Conservation (phyloP, 2,329 filamentous ascomycete genomes). For the Hirsutella minnesotensis region DNA sequence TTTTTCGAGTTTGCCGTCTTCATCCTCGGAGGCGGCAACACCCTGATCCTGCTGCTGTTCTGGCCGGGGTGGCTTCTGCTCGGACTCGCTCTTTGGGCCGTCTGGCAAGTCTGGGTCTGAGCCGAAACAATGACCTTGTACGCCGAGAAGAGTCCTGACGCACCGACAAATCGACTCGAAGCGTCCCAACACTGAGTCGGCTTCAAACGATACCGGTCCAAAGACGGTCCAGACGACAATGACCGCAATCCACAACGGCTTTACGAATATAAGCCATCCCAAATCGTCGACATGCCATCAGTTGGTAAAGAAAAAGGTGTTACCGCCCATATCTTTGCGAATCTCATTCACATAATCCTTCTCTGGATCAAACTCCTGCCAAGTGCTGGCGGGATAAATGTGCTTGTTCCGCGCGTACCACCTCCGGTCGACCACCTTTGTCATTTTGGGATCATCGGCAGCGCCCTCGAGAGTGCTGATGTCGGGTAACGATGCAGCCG, state of each 20-base stretch:
- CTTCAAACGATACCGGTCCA: no score
- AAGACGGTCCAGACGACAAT: no score
- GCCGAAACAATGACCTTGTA: neutral
- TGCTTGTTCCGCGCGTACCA: constrained; percentile 99
- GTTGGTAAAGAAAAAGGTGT: constrained; percentile 76
- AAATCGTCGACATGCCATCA: no score
- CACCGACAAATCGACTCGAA: neutral
- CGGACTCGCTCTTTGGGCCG: constrained; percentile 19
- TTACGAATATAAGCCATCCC: no score
- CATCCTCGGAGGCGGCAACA: constrained; percentile 38
- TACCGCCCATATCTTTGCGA: constrained; percentile 75
- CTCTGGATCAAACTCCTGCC: constrained; percentile 88
- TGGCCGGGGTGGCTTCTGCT: constrained; percentile 47
- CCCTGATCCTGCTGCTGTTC: constrained; percentile 36
- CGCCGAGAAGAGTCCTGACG: neutral
- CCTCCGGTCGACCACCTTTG: constrained; percentile 87
- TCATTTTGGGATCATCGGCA: constrained; percentile 64
- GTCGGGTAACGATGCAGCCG: constrained; percentile 27
- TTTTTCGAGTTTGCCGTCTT: constrained; percentile 40
- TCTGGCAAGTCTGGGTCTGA: constrained; percentile 24
- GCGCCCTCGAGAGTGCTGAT: constrained; percentile 59
- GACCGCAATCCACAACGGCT: no score
- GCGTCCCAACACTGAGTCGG: neutral
- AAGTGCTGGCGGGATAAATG: constrained; percentile 90
- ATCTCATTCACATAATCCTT: constrained; percentile 71